Conservation (phyloP, 805 yeast genomes). For the Teunomyces pallodes region DNA sequence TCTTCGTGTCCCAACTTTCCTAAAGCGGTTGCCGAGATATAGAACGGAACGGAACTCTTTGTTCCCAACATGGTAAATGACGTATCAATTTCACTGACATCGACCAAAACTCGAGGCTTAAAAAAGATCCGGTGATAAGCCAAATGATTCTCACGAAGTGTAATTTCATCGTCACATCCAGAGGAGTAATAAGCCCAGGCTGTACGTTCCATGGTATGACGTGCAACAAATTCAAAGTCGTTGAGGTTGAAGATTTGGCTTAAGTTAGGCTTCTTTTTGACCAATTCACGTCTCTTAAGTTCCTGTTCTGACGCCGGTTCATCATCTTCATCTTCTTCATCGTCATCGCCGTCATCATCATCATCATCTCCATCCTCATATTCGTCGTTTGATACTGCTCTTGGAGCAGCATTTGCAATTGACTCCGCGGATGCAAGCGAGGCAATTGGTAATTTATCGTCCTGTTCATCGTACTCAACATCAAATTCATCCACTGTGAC, state of each 20-base stretch:
- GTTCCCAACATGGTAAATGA: conserved; percentile 76
- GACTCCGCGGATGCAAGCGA: background rate
- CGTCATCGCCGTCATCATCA: conserved; percentile 18
- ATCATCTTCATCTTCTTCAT: conserved; percentile 37
- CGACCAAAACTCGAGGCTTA: conserved; percentile 78
- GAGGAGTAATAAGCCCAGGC: conserved; percentile 95
- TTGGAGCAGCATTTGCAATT: conserved; percentile 1
- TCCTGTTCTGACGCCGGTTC: conserved; percentile 29
- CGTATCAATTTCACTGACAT: conserved; percentile 71
- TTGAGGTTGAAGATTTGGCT: conserved; percentile 69
- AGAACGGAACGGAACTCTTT: conserved; percentile 71
- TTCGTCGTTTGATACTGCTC: conserved; percentile 5
- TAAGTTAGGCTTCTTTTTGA: conserved; percentile 60
- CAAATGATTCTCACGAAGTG: conserved; percentile 84
- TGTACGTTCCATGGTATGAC: conserved; percentile 65
- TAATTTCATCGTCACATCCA: conserved; percentile 90
- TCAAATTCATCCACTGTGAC: conserved; percentile 34
- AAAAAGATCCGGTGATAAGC: conserved; percentile 88
- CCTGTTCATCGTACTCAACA: conserved; percentile 44
- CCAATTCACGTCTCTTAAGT: conserved; percentile 20
- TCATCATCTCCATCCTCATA: conserved; percentile 4
- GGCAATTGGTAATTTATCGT: conserved; percentile 24
- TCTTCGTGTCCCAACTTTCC: conserved; percentile 91
- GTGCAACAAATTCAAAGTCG: conserved; percentile 87
- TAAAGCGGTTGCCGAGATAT: conserved; percentile 87